These are phyloP conservation scores for Stentor roeselii DNA, from an alignment of 73 alveolate species.

Conservation along the genomic window DNA sequence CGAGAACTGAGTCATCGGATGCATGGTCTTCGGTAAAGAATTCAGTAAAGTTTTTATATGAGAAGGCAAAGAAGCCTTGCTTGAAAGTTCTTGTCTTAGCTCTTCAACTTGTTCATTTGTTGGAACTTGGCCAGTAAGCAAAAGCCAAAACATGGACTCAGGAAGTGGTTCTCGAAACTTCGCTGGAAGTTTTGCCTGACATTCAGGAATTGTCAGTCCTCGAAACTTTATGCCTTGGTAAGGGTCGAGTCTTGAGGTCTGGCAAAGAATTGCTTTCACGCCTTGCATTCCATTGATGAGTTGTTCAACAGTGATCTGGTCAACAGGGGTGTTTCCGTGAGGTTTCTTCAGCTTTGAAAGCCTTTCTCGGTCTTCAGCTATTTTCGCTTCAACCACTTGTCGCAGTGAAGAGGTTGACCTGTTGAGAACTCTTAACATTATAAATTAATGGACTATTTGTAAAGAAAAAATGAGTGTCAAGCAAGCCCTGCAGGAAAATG, in stretches of 20 bases:
- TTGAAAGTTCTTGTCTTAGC: slow-evolving; percentile 7
- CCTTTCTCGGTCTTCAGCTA: slow-evolving; percentile 34
- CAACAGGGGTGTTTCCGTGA: slow-evolving; percentile 39
- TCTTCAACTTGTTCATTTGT: slow-evolving; percentile 29
- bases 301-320: slow-evolving; percentile 68
- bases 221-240: slow-evolving; percentile 76
- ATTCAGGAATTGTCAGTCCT: slow-evolving; percentile 66
- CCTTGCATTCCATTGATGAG: slow-evolving; percentile 92
- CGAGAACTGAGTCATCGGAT: slow-evolving; percentile 82
- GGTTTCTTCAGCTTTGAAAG: slow-evolving; percentile 45
- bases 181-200: slow-evolving; percentile 53
- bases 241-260: slow-evolving; percentile 82
- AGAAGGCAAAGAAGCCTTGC: not conserved
- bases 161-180: slow-evolving; percentile 78
- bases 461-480: too few relatives aligned
- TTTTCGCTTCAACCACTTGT: slow-evolving; percentile 33
- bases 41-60: not conserved
- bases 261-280: slow-evolving; percentile 73
- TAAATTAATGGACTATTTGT: too few relatives aligned
- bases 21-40: slow-evolving; percentile 64
- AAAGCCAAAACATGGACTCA: slow-evolving; percentile 66
- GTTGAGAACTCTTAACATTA: not conserved
- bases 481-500: too few relatives aligned
- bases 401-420: slow-evolving; percentile 45
- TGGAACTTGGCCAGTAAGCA: slow-evolving; percentile 74